Evolutionary conservation across 192 early-diverging fungal genomes (phyloP), one percentile per base, ranked within the genome.

Genomic region (Funneliformis mosseae): DNA sequence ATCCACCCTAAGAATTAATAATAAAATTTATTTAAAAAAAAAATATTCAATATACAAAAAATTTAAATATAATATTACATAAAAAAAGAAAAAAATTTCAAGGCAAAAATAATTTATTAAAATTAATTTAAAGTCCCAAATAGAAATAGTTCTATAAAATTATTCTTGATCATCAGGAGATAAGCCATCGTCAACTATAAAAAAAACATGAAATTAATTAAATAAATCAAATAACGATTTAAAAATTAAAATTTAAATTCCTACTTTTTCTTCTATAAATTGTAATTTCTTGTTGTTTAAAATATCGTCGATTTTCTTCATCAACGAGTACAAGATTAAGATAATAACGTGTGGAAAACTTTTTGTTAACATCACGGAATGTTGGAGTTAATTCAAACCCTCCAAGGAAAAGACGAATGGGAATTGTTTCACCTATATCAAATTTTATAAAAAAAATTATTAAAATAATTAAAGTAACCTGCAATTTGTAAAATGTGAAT

Each of bases 371-470:
- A 63, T 97, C 95, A 67, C 96, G 90, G 88, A 96, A 99, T 27
- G 98, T 99, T n/a, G 98, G 98, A 5, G 97, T 99, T 78, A 99
- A 87, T 76, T 99, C 98, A 80, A 98, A 99, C 1, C 97, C 98
- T 69, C 94, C 93, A 60, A 99, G 88, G 84, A 98, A 99, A 59
- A 99, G 87, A 42, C 98, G 94, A 81, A 99, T 99, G 43, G 98
- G 98, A 80, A 99, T 98, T 8, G 96, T 97, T 83, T 99, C 98
- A 16, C 95, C 92, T 87, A 81, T 6, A 82, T 5, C 41, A 43
- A 68, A 45, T 14, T 8, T 48, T 71, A 21, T 82, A 55, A 62
- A 67, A 27, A 39, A 33, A 61, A 67, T 67, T 10, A 42, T 10
- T 18, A 7, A 16, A 41, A 41, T 41, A 64, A 9, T 38, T 8